Percentiles rank a stretch among this genome's conserved stretches.
Evolutionary conservation across 768 basidiomycete genomes (phyloP).

Genomic region (Hortiboletus campestris): DNA sequence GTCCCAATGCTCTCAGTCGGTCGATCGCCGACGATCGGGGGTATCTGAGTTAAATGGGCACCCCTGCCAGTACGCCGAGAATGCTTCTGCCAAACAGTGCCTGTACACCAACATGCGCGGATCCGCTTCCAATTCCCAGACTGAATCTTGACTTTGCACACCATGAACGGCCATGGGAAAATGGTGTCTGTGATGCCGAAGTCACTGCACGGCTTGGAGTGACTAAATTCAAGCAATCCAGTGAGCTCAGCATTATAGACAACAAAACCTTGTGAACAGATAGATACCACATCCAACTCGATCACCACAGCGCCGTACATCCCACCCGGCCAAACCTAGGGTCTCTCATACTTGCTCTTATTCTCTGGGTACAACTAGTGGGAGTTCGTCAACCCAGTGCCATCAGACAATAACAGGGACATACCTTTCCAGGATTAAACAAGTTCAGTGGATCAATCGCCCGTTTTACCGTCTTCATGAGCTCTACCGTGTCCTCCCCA

Average conservation of each 20-base stretch:
- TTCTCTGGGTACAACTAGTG: conserved; percentile 21
- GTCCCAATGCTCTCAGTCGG: no score
- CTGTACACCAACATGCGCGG: no score
- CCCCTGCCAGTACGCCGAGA: no score
- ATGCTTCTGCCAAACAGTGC: no score
- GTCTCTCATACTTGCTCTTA: background rate
- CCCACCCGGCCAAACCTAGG: background rate
- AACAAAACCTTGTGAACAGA: background rate
- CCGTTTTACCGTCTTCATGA: conserved; percentile 85
- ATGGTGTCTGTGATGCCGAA: no score
- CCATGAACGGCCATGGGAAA: no score
- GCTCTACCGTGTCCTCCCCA: conserved; percentile 73
- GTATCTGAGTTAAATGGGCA: no score
- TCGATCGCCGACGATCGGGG: no score
- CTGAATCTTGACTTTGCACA: no score
- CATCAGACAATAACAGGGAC: background rate
- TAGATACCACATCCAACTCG: background rate
- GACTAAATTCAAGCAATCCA: no score
- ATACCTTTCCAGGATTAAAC: conserved; percentile 81
- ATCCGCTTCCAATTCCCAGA: no score
- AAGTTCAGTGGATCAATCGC: conserved; percentile 78
- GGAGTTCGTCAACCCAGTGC: background rate
- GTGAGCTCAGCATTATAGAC: background rate
- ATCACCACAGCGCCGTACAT: background rate
- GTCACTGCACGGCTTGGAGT: no score